Percentiles rank a stretch among this genome's conserved stretches.
These are phyloP conservation scores for Cryptococcus sp. DNA, from an alignment of 1,284 basidiomycete species.

Conservation along the genomic window DNA sequence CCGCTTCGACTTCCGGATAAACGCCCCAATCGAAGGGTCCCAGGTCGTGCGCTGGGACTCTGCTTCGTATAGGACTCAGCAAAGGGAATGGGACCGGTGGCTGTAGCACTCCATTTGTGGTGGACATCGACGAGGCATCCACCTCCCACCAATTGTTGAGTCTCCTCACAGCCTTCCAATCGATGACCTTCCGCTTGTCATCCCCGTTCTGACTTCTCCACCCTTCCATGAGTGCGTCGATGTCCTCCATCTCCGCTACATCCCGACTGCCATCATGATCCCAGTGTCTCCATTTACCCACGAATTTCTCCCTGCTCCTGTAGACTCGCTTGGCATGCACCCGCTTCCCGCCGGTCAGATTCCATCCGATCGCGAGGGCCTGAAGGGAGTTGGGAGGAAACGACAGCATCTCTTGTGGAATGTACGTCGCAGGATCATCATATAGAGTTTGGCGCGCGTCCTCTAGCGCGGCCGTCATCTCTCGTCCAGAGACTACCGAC, in stretches of 20 bases:
- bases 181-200: slow-evolving; percentile 22
- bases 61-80: slow-evolving; percentile 18
- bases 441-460: slow-evolving; percentile 7
- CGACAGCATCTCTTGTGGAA: slow-evolving; percentile 49
- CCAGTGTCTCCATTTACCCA: slow-evolving; percentile 51
- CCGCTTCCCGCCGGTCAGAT: slow-evolving; percentile 47
- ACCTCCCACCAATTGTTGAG: slow-evolving; percentile 44
- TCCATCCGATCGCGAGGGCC: slow-evolving; percentile 48
- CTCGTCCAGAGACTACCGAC: slow-evolving; percentile 27
- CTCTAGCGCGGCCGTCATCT: slow-evolving; percentile 21
- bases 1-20: slow-evolving; percentile 36
- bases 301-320: slow-evolving; percentile 47
- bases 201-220: slow-evolving; percentile 12
- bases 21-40: slow-evolving; percentile 34
- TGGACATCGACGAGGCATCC: slow-evolving; percentile 15
- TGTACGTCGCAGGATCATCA: slow-evolving; percentile 28
- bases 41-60: slow-evolving; percentile 29
- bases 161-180: slow-evolving; percentile 41
- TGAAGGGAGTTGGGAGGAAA: slow-evolving; percentile 45
- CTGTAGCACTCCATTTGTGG: slow-evolving; percentile 16
- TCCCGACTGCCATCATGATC: slow-evolving; percentile 44
- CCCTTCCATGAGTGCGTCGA: slow-evolving; percentile 29
- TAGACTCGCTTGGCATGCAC: slow-evolving; percentile 46
- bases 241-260: slow-evolving; percentile 50
- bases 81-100: slow-evolving; percentile 25